Percentiles rank a stretch among this genome's conserved stretches.
Evolutionary conservation across 2,329 filamentous ascomycete genomes (phyloP).

Genomic region (Fusarium tricinctum): DNA sequence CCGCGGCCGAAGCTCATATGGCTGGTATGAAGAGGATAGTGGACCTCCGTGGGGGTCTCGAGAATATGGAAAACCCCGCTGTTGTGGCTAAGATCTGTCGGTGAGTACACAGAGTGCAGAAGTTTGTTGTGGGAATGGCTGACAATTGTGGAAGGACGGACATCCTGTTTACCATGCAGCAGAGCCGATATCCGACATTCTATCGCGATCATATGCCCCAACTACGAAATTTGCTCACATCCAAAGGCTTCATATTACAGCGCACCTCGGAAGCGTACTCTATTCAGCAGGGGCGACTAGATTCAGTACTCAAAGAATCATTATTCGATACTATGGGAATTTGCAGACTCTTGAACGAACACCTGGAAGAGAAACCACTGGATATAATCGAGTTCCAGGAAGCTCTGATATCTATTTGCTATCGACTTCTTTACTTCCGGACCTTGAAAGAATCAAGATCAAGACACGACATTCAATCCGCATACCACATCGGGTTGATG

Average conservation of each 20-base stretch:
- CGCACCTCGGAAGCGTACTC: accelerated
- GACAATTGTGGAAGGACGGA: not conserved
- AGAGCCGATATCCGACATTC: not conserved
- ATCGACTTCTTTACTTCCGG: not conserved
- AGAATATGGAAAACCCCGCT: not conserved
- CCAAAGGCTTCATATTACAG: not conserved
- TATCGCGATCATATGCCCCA: not conserved
- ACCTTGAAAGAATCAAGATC: not conserved
- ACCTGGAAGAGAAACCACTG: not conserved
- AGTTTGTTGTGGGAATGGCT: accelerated
- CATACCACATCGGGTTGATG: not conserved
- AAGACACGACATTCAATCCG: not conserved
- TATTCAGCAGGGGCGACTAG: accelerated
- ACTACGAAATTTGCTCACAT: accelerated
- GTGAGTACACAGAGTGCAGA: not conserved
- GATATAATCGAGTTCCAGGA: constrained; percentile 16
- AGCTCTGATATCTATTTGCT: not conserved
- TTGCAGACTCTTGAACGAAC: constrained; percentile 8
- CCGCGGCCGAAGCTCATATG: constrained; percentile 2
- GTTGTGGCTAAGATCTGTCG: not conserved
- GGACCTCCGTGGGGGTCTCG: constrained; percentile 12
- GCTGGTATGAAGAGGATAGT: constrained; percentile 8
- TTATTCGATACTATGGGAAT: not conserved
- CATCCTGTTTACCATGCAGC: constrained; percentile 15
- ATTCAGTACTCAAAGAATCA: accelerated